Base-by-base conservation (phyloP, 2,329 filamentous ascomycete species). In the Ampelomyces quisqualis region DNA sequence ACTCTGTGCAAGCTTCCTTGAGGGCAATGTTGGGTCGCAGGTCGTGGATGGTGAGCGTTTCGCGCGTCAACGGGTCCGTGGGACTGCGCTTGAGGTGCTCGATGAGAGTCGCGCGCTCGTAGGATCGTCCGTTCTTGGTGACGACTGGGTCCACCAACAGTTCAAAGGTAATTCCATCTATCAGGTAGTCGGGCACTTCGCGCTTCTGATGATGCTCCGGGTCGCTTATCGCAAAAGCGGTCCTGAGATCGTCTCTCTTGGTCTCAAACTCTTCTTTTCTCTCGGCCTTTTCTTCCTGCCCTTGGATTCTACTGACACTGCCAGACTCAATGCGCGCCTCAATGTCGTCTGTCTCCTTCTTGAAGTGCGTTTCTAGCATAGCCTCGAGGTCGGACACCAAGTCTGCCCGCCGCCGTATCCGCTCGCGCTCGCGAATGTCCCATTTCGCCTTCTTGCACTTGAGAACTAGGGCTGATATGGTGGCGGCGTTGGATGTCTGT, bases 71-170 rank as follows among this genome's bases (percentile, higher is more conserved):
- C 0, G 93, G 93, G 65, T 98, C 93, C 10, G 80, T 86, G 1
- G 77, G 77, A 22, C 81, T 81, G 15, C 86, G 77, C 57, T 86
- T 85, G 18, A 98, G 75, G 63, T 96, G 90, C 68, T 95, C 89
- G 60, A 90, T 76, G 46, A 98, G 85, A 11, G 87, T 87, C 0
- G 87, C 78, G 28, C 91, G 80, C 66, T 97, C 93, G 65, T 95
- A 98, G 1, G 86, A 93, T 51, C 90, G 87, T 9, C 93, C 93
- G 1, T 86, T 90, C 59, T 86, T 90, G 1, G 88, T 91, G 2
- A 76, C 70, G 1, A 77, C 84, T 74, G 68, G 86, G 58, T 90
- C 86, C 22, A 85, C 73, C 83, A 90, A 86, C 45, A 90, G 76
- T 30, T 77, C 76, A 53, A 90, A 89, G 7, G 77, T 83, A 24